Percentiles rank a stretch among this genome's conserved stretches.
Evolutionary conservation across 768 basidiomycete species (phyloP).

Genomic region (Mycena maculata): DNA sequence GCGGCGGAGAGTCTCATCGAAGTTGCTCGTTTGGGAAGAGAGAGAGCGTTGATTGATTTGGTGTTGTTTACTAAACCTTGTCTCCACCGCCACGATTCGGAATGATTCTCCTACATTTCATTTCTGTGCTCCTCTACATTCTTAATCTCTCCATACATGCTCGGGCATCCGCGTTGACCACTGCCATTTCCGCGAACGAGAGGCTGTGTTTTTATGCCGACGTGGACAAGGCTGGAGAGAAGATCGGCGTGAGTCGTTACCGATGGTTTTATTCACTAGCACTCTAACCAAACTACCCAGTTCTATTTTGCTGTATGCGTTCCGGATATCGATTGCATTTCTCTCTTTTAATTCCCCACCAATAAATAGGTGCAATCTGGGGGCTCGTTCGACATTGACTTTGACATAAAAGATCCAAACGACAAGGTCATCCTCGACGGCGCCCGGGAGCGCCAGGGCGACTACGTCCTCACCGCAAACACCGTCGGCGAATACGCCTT

Average conservation of each 20-base stretch:
- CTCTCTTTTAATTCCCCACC: background rate
- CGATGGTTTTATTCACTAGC: constrained; percentile 9
- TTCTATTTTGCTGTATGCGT: constrained; percentile 96
- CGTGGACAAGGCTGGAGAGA: constrained; percentile 95
- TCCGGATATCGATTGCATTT: background rate
- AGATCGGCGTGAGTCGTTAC: constrained; percentile 76
- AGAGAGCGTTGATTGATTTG: constrained; percentile 9
- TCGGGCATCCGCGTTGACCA: constrained; percentile 79
- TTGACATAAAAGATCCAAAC: constrained; percentile 90
- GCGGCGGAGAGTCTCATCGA: too few species aligned
- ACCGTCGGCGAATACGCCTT: constrained; percentile 91
- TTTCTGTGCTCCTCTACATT: constrained; percentile 49
- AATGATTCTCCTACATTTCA: constrained; percentile 46
- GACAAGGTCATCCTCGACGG: constrained; percentile 91
- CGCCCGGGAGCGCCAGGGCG: constrained; percentile 90
- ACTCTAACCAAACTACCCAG: constrained; percentile 53
- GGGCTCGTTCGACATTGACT: constrained; percentile 96
- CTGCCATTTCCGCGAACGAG: constrained; percentile 81
- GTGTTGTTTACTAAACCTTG: background rate
- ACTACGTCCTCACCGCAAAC: constrained; percentile 97
- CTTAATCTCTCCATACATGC: constrained; percentile 49
- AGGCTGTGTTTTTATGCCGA: constrained; percentile 94
- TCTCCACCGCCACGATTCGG: background rate
- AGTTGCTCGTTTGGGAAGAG: constrained; percentile 9
- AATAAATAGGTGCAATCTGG: constrained; percentile 91